Base-by-base conservation (phyloP, 2,329 filamentous ascomycete genomes). In the Cercospora beticola region DNA sequence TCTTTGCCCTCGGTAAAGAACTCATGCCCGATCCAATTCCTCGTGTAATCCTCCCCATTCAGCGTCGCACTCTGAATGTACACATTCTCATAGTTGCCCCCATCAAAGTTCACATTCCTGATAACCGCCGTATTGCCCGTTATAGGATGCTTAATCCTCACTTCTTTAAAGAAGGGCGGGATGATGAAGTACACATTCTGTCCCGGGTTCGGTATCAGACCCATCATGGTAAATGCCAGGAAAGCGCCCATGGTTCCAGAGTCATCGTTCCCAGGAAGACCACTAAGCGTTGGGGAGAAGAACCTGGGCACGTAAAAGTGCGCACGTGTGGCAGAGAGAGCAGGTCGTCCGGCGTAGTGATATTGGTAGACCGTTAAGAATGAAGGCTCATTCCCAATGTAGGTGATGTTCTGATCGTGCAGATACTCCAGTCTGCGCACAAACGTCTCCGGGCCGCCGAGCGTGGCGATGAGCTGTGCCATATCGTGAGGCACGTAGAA, bases 401-500 rank as follows among this genome's bases (percentile, higher is more conserved):
- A 87, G 67, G 75, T 80, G 74, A 77, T 79, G 68, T 81, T 80
- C 68, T 85, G 82, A 62, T 83, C 82, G 77, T 91, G 90, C 64
- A 90, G 84, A 71, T 83, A 87, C 61, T 90, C 83, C 5, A 92
- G 82, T 0, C 89, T 83, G 30, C 83, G 78, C 0, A 86, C 81
- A 75, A 91, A 90, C 1, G 78, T 82, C 1, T 81, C 79, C 0
- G 80, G 72, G 0, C 89, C 89, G n/a, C 88, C 89, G 60, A 64
- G 90, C 77, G 28, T 81, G 78, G 66, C 90, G 81, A 76, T 83
- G 18, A 83, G 73, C 5, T 76, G 77, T 7, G 77, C 76, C 49
- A 82, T 74, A 56, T 92, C 89, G 77, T 92, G 89, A 60, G 89
- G 86, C n/a, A 88, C 86, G 68, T 89, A 89, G 82, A 90, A 89